Conservation (phyloP, 352 stramenopile species). For the Pythium monospermum region DNA sequence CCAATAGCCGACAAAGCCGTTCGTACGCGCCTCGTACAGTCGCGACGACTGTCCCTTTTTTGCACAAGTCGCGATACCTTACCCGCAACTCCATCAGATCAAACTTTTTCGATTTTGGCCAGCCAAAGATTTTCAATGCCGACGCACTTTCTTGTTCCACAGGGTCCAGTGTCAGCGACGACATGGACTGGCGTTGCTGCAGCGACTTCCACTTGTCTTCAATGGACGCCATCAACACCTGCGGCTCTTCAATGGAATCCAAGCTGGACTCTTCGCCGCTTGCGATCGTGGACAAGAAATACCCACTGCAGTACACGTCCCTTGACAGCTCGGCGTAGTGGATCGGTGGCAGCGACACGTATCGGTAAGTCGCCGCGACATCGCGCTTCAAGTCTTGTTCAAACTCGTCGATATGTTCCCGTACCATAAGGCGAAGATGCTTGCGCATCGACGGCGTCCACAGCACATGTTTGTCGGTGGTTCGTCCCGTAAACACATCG, state of each 20-base stretch:
- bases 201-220: constrained; percentile 74
- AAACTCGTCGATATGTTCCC: constrained; percentile 72
- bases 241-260: constrained; percentile 66
- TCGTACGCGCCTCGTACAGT: constrained; percentile 62
- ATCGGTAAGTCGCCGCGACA: constrained; percentile 50
- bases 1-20: constrained; percentile 39
- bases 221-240: constrained; percentile 71
- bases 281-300: constrained; percentile 67
- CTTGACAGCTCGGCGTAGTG: constrained; percentile 66
- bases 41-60: constrained; percentile 33
- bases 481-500: constrained; percentile 50
- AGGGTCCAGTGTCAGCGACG: constrained; percentile 24
- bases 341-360: constrained; percentile 61
- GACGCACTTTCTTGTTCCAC: constrained; percentile 39
- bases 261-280: constrained; percentile 42
- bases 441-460: constrained; percentile 67
- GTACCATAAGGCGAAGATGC: constrained; percentile 68
- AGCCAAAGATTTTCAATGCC: constrained; percentile 68
- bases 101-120: constrained; percentile 40
- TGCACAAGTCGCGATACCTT: constrained; percentile 63
- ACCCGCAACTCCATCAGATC: constrained; percentile 44
- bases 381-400: constrained; percentile 46
- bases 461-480: constrained; percentile 56
- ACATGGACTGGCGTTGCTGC: constrained; percentile 36
- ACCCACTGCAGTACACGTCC: constrained; percentile 72